Percentiles rank a stretch among this genome's conserved stretches.
These are phyloP conservation scores for Solanum appendiculatum DNA, from an alignment of 257 asterid species.

Conservation along the genomic window DNA sequence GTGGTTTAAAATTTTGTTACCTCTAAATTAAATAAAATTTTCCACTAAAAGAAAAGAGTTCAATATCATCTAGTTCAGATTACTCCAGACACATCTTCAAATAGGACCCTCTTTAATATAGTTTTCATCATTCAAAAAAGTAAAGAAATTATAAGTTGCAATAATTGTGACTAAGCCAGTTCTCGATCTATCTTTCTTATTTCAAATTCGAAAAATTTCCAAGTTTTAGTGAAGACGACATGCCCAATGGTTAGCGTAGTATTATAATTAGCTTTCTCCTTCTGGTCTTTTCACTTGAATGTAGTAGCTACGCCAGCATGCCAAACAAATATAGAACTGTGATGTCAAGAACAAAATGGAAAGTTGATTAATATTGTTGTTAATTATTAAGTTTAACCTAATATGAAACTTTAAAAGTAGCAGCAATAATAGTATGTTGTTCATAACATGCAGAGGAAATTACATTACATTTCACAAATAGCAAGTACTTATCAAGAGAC, in stretches of 20 bases:
- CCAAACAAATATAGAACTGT: neutral
- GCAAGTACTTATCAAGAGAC: neutral
- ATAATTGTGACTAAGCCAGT: neutral
- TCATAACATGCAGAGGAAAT: no score
- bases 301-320: neutral
- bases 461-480: neutral
- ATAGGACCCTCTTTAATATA: neutral
- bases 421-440: neutral
- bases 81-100: neutral
- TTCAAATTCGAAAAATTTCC: neutral
- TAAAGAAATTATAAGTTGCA: neutral
- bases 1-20: neutral
- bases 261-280: neutral
- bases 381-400: neutral
- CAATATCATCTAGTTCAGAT: neutral
- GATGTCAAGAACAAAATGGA: neutral
- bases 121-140: neutral
- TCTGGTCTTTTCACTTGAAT: neutral
- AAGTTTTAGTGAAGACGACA: neutral
- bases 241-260: neutral
- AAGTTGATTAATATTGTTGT: neutral
- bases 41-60: neutral
- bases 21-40: neutral
- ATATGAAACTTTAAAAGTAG: neutral
- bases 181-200: neutral